Evolutionary conservation across 768 basidiomycete genomes (phyloP).

Genomic region (Phylloporus arenicola): DNA sequence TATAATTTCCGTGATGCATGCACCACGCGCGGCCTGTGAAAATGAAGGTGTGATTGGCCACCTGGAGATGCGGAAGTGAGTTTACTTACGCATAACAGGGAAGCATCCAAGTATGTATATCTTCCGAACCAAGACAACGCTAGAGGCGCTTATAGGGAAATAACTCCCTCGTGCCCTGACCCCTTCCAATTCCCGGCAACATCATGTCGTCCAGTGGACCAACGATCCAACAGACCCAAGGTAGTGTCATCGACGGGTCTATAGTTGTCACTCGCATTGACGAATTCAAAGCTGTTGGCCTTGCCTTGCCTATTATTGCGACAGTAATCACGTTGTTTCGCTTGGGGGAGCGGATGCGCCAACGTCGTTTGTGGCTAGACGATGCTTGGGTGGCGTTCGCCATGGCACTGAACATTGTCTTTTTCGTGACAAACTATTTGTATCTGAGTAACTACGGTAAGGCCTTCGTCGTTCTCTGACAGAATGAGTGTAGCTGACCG

Average conservation of each 20-base stretch:
- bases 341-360: not conserved
- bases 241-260: not conserved
- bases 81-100: not conserved
- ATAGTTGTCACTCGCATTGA: not conserved
- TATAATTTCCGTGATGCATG: not conserved
- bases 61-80: not conserved
- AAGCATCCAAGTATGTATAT: not conserved
- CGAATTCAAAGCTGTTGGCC: not conserved
- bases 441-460: constrained; percentile 2
- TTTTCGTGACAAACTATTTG: not conserved
- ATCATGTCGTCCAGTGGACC: not conserved
- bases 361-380: not conserved
- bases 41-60: not conserved
- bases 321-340: not conserved
- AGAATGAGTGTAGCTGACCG: not conserved
- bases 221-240: constrained; percentile 4
- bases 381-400: not conserved
- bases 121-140: not conserved
- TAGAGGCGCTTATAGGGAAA: not conserved
- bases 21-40: not conserved
- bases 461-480: not conserved
- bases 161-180: not conserved
- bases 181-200: not conserved
- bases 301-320: not conserved
- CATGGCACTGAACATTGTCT: not conserved